Conservation (phyloP, 768 basidiomycete species). For the Lenzites betulinus region DNA sequence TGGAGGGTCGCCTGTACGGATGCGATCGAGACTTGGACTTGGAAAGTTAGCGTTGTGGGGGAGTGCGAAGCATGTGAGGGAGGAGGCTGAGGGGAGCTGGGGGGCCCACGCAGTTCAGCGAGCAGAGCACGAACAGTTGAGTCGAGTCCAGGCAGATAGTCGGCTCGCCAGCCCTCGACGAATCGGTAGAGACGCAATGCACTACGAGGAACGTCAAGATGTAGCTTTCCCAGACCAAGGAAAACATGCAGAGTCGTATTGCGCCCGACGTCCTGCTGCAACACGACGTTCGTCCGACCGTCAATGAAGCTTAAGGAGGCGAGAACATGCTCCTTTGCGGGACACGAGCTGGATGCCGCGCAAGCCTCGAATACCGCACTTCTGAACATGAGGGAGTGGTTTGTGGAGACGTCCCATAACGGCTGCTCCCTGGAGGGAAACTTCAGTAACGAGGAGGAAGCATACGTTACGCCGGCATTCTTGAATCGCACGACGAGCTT, state of each 20-base stretch:
- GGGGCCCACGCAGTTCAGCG: conserved; percentile 56
- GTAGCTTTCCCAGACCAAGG: conserved; percentile 47
- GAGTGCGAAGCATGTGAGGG: conserved; percentile 4
- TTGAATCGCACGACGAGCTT: conserved; percentile 68
- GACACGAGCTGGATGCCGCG: conserved; percentile 49
- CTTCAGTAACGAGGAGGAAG: conserved; percentile 37
- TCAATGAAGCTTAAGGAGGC: conserved; percentile 56
- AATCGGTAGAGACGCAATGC: conserved; percentile 79
- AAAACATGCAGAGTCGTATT: conserved; percentile 45
- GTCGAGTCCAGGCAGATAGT: conserved; percentile 77
- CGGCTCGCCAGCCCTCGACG: conserved; percentile 78
- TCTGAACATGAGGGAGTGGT: conserved; percentile 50
- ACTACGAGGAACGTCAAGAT: conserved; percentile 74
- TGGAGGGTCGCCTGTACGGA: conserved; percentile 66
- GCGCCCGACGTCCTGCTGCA: conserved; percentile 47
- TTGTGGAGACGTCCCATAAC: conserved; percentile 43
- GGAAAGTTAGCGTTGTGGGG: conserved; percentile 34
- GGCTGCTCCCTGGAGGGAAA: conserved; percentile 16
- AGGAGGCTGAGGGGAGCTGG: conserved; percentile 35
- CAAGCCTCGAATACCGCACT: conserved; percentile 60
- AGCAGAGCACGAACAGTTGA: conserved; percentile 64
- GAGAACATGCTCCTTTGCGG: conserved; percentile 42
- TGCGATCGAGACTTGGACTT: conserved; percentile 54
- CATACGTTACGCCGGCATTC: conserved; percentile 41
- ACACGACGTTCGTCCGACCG: conserved; percentile 48